Conservation (phyloP, 495 filamentous ascomycete species). For the Xylaria flabelliformis region DNA sequence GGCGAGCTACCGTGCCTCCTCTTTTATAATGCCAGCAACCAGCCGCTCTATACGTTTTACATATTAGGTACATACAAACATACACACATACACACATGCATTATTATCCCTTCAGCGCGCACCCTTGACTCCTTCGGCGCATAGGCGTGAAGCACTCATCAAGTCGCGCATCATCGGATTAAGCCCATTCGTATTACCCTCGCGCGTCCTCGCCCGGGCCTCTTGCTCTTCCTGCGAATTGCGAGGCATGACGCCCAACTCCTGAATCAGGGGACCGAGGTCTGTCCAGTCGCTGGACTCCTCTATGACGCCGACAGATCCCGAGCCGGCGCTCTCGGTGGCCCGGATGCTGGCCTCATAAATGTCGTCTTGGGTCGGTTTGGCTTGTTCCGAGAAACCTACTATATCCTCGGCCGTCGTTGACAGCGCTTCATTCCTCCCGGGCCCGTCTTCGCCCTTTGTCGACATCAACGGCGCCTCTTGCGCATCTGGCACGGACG, state of each 20-base stretch:
- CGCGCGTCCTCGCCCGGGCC: neutral
- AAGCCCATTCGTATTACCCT: neutral
- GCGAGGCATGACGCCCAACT: constrained; percentile 16
- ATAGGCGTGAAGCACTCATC: constrained; percentile 15
- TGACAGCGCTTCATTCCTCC: too few relatives aligned
- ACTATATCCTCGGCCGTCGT: neutral
- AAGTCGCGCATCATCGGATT: constrained; percentile 19
- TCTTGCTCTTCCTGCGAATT: constrained; percentile 14
- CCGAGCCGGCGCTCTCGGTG: neutral
- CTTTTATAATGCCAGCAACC: neutral
- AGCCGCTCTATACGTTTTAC: neutral
- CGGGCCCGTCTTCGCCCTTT: neutral
- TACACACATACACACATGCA: neutral
- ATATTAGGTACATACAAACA: too few relatives aligned
- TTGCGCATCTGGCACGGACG: neutral
- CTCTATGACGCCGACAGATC: neutral
- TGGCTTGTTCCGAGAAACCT: neutral
- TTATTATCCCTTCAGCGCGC: neutral
- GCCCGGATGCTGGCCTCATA: neutral
- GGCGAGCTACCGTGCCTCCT: neutral
- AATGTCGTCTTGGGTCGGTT: neutral
- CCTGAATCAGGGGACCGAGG: constrained; percentile 19
- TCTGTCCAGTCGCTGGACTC: constrained; percentile 19
- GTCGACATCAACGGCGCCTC: neutral
- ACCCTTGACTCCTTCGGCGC: neutral